Base-by-base conservation (phyloP, 176 grass and related monocot species). In the Cocos nucifera region DNA sequence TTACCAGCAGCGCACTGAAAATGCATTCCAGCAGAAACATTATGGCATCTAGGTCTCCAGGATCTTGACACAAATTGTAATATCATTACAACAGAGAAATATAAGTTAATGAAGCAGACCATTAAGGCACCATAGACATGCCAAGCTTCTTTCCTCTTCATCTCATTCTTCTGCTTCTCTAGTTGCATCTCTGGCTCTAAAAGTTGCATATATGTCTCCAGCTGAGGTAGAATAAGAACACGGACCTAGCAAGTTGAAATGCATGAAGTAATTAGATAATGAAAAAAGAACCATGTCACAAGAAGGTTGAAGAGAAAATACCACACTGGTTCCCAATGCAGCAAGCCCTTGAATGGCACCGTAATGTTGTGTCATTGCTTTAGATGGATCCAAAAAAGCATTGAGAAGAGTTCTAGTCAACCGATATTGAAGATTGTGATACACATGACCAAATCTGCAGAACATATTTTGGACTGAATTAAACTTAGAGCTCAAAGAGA, bases 141-240 rank as follows among this genome's bases (percentile, higher is more conserved):
- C 81, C 93, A 97, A 73, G 87, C 93, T 77, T 97, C 87, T 69
- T 88, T 97, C 62, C 93, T 81, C 66, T 91, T 97, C 78, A 83
- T 75, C 67, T 91, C 93, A 73, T 97, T 97, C 83, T 78, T 85
- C 66, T 97, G 93, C 54, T 91, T 85, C 56, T 97, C 81, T 39
- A 83, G 87, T 69, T 91, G 87, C 67, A 97, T 77, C 62, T 97
- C 93, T 3, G 84, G 93, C 17, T 83, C 87, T 63, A 97, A 67
- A 66, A 91, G 79, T 70, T 83, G 78, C 84, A 97, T 85, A 68
- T 97, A 97, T 15, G 87, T 73, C 68, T 80, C 73, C 15, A 97
- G 81, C 15, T 91, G 88, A 54, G 87, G 93, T 61, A 97, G 75
- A 82, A 97, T 77, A 50, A 91, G 84, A 64, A 91, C 78, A 22